Evolutionary conservation across 2,329 filamentous ascomycete species (phyloP).

Genomic region (Penicillium oxalicum): DNA sequence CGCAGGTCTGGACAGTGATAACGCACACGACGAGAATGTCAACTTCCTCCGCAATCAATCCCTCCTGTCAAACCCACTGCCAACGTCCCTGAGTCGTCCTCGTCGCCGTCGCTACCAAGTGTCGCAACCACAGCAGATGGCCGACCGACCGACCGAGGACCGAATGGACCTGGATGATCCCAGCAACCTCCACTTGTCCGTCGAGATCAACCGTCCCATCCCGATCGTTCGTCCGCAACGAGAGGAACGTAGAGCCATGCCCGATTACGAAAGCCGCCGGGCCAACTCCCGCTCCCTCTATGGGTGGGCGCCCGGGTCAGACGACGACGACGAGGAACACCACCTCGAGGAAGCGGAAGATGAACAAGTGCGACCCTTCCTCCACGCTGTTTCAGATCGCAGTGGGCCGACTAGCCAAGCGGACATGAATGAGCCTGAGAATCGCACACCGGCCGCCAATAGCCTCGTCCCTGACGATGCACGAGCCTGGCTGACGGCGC

Average conservation of each 20-base stretch:
- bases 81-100: constrained; percentile 25
- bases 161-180: constrained; percentile 35
- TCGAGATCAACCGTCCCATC: constrained; percentile 41
- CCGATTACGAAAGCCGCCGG: constrained; percentile 51
- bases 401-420: constrained; percentile 20
- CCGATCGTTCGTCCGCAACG: constrained; percentile 32
- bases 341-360: constrained; percentile 24
- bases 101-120: constrained; percentile 28
- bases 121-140: constrained; percentile 17
- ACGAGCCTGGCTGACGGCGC: constrained; percentile 18
- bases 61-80: constrained; percentile 21
- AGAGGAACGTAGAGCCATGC: constrained; percentile 42
- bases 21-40: constrained; percentile 46
- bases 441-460: constrained; percentile 9
- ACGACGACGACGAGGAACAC: constrained; percentile 26
- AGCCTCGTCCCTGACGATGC: constrained; percentile 18
- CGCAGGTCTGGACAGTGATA: constrained; percentile 34
- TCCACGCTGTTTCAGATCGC: constrained; percentile 24
- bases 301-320: constrained; percentile 53
- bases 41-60: constrained; percentile 45
- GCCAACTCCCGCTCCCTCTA: constrained; percentile 52
- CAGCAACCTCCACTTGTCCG: constrained; percentile 22
- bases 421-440: constrained; percentile 20
- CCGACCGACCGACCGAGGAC: constrained; percentile 20
- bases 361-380: constrained; percentile 25